Percentiles rank a stretch among this genome's conserved stretches.
Conservation (phyloP, 768 basidiomycete genomes). For the Dacryopinax spathularia region DNA sequence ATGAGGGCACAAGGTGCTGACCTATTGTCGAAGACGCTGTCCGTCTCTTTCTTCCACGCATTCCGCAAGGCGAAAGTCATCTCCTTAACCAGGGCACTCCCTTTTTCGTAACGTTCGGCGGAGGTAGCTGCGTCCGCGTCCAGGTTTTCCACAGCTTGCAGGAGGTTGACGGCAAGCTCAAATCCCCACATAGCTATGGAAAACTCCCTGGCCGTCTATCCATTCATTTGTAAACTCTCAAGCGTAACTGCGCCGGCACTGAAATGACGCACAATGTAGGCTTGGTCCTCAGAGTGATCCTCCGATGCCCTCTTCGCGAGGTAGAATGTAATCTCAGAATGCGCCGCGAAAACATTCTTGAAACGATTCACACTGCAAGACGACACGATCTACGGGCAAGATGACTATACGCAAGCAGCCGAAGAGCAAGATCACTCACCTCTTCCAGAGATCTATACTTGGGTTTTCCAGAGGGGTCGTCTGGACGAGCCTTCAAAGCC, state of each 20-base stretch:
- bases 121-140: conserved; percentile 7
- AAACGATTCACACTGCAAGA: conserved; percentile 34
- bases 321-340: conserved; percentile 52
- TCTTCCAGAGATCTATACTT: conserved; percentile 47
- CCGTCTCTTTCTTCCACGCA: conserved; percentile 55
- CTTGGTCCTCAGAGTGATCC: conserved; percentile 68
- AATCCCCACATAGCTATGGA: conserved; percentile 67
- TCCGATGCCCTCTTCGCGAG: conserved; percentile 57
- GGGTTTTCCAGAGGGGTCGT: conserved; percentile 4
- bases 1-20: conserved; percentile 23
- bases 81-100: conserved; percentile 33
- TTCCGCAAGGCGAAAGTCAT: conserved; percentile 51
- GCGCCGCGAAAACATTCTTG: conserved; percentile 39
- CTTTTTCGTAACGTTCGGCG: background rate
- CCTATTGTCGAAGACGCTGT: conserved; percentile 75
- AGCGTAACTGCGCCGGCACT: background rate
- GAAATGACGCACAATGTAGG: conserved; percentile 50
- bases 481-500: conserved; percentile 24
- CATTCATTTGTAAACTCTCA: background rate
- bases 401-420: conserved; percentile 3
- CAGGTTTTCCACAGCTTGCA: conserved; percentile 8
- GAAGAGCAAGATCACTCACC: conserved; percentile 28
- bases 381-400: background rate
- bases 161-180: conserved; percentile 57
- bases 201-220: conserved; percentile 70